These are phyloP conservation scores for Maudiozyma bulderi DNA, from an alignment of 805 yeast species.

Conservation along the genomic window DNA sequence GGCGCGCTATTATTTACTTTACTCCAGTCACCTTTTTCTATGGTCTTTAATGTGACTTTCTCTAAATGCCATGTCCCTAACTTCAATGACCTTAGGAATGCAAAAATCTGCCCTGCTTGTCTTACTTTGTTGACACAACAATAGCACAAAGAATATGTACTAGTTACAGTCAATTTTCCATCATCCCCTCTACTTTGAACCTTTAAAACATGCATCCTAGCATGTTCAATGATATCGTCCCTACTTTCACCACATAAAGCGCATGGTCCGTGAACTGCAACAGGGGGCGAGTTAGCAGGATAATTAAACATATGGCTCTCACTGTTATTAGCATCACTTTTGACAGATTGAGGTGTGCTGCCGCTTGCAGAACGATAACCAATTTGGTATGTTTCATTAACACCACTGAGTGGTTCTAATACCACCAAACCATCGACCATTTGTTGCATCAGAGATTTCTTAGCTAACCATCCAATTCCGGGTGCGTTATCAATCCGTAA, in stretches of 20 bases:
- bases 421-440: conserved; percentile 72
- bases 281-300: conserved; percentile 48
- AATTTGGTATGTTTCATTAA: conserved; percentile 61
- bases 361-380: conserved; percentile 13
- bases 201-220: conserved; percentile 64
- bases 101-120: conserved; percentile 73
- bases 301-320: conserved; percentile 34
- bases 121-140: conserved; percentile 73
- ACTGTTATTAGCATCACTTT: conserved; percentile 9
- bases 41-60: conserved; percentile 23
- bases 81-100: conserved; percentile 58
- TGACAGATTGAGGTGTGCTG: neutral
- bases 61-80: conserved; percentile 52
- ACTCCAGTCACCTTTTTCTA: conserved; percentile 10
- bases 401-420: conserved; percentile 79
- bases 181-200: conserved; percentile 31
- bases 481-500: conserved; percentile 55
- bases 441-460: conserved; percentile 51
- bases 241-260: conserved; percentile 76
- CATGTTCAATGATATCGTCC: conserved; percentile 60
- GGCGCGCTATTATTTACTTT: conserved; percentile 11
- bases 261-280: conserved; percentile 69
- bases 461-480: conserved; percentile 52
- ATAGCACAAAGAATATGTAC: conserved; percentile 64
- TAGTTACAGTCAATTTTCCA: conserved; percentile 19